Evolutionary conservation across 768 basidiomycete genomes (phyloP), one percentile per base, ranked within the genome.

Genomic region (Termitomyces sp.): DNA sequence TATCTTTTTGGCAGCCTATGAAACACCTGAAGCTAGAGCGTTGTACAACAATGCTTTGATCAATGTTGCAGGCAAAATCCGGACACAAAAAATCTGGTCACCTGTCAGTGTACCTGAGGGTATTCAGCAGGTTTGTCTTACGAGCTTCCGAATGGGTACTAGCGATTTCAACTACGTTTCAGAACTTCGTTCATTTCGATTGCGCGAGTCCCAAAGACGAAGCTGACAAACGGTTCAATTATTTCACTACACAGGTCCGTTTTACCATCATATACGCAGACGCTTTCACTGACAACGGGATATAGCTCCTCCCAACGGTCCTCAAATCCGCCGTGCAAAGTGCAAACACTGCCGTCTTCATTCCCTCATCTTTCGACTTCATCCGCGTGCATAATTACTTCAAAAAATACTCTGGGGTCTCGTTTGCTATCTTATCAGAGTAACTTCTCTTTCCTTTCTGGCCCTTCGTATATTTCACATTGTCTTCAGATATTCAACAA

Each of bases 321-420:
- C 75, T 94, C 46, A 94, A 93, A 72, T 98, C 95, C 2, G 97
- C 97, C 0, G 92, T 98, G 5, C 90, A 92, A 71, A 92, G 94
- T 62, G 78, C 84, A 28, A 93, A 94, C 68, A 94, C 94, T 0
- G 80, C 87, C 52, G 79, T 98, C 61, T 91, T 98, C 68, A 76
- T 99, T 18, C 94, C 97, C 0, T 95, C 93, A 0, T 98, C 95
- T 52, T 95, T 96, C 68, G 97, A 98, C 72, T 98, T 95, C 68
- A 91, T 98, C 57, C 84, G 94, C 22, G 78, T 99, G 9, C 88
- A 90, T 58, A 94, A 94, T 59, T 78, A 92, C 71, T 86, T 98
- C 74, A 81, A 85, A 54, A 92, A 90, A 70, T 74, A 80, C 57
- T 75, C 80, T 11, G 82, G 84, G 16, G 77, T 91, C 35, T 81